Evolutionary conservation across 1,284 basidiomycete species (phyloP).

Genomic region (Crepidotus sp.): DNA sequence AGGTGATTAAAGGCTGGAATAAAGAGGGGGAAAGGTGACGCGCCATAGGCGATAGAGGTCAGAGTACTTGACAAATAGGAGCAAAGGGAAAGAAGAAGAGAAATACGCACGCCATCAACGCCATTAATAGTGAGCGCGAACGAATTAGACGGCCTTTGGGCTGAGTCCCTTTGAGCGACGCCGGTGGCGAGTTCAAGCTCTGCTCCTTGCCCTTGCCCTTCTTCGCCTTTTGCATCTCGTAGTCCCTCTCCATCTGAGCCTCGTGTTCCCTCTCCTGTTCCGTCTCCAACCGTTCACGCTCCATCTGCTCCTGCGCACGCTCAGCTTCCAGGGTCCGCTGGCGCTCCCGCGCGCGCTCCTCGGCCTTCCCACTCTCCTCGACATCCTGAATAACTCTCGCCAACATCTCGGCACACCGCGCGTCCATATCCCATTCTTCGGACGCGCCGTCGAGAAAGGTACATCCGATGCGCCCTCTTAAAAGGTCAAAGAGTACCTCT

Average conservation of each 20-base stretch:
- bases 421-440: conserved; percentile 40
- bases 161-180: conserved; percentile 8
- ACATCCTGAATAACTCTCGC: conserved; percentile 47
- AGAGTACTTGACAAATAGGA: too few relatives aligned
- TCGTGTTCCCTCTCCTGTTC: conserved; percentile 1
- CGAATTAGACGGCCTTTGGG: conserved; percentile 10
- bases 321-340: conserved; percentile 24
- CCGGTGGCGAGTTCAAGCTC: conserved; percentile 17
- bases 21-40: neutral
- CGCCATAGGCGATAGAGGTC: too few relatives aligned
- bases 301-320: conserved; percentile 13
- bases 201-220: conserved; percentile 20
- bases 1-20: too few relatives aligned
- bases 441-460: conserved; percentile 47
- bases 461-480: conserved; percentile 36
- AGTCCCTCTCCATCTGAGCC: conserved; percentile 6
- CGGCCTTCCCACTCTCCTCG: conserved; percentile 29
- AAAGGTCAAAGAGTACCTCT: conserved; percentile 54
- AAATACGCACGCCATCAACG: conserved; percentile 50
- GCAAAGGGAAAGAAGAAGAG: neutral
- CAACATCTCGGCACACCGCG: conserved; percentile 36
- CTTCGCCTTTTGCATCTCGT: conserved; percentile 11
- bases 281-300: conserved; percentile 10
- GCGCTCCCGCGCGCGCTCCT: conserved; percentile 31
- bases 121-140: conserved; percentile 36